Conservation (phyloP, 495 filamentous ascomycete species). For the Trichoderma erinaceum region DNA sequence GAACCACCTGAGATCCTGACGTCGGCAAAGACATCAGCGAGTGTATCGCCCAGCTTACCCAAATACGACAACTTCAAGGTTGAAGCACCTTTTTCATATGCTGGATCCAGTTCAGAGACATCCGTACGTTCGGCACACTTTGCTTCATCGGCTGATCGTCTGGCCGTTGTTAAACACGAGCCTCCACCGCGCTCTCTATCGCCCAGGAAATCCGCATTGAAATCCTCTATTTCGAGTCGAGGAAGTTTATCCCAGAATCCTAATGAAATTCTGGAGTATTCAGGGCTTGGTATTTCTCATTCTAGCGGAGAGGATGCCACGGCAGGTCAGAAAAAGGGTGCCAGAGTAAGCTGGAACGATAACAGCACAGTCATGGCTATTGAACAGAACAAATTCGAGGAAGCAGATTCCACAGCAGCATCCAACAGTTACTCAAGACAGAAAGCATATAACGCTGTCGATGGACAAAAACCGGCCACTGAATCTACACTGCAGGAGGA, state of each 20-base stretch:
- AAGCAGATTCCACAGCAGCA: slow-evolving; percentile 41
- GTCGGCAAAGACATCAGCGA: background rate
- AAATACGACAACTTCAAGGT: background rate
- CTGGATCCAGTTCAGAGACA: slow-evolving; percentile 11
- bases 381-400: slow-evolving; percentile 48
- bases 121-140: slow-evolving; percentile 64
- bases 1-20: background rate
- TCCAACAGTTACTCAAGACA: slow-evolving; percentile 48
- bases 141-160: slow-evolving; percentile 46
- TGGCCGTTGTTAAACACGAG: slow-evolving; percentile 55
- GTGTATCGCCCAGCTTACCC: background rate
- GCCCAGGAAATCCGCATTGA: slow-evolving; percentile 81
- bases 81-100: background rate
- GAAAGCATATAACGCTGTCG: slow-evolving; percentile 48
- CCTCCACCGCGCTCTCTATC: slow-evolving; percentile 77
- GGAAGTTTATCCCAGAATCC: slow-evolving; percentile 39
- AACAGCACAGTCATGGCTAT: slow-evolving; percentile 50
- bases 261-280: slow-evolving; percentile 36
- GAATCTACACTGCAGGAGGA: slow-evolving; percentile 48
- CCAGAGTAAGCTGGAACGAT: slow-evolving; percentile 84
- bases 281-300: slow-evolving; percentile 20
- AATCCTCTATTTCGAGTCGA: slow-evolving; percentile 50
- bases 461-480: slow-evolving; percentile 46
- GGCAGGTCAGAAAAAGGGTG: slow-evolving; percentile 55
- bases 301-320: slow-evolving; percentile 48